phyloP scores from a whole-genome alignment of 2,329 filamentous ascomycete genomes.

The Aspergillus glaucus region DNA sequence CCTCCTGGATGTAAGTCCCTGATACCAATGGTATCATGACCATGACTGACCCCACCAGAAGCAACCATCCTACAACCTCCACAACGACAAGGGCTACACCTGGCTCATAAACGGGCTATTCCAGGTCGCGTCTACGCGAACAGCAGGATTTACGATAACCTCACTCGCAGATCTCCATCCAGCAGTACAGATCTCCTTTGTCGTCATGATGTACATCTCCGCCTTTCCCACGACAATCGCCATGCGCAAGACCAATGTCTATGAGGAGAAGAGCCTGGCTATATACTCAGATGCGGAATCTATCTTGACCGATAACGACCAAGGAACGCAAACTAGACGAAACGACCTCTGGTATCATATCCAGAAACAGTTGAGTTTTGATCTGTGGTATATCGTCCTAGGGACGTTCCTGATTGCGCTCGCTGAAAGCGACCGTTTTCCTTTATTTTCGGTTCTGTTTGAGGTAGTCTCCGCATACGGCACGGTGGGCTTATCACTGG shows the following conservation, averaged over 20 bases:
- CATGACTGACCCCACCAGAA: slow-evolving; percentile 36
- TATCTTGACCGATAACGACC: slow-evolving; percentile 29
- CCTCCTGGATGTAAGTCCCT: slow-evolving; percentile 67
- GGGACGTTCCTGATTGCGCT: slow-evolving; percentile 88
- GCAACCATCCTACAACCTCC: slow-evolving; percentile 60
- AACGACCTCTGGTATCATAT: slow-evolving; percentile 82
- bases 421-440: slow-evolving; percentile 66
- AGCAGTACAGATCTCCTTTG: slow-evolving; percentile 86
- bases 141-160: slow-evolving; percentile 79
- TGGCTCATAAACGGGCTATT: slow-evolving; percentile 80
- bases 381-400: slow-evolving; percentile 91
- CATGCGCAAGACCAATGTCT: slow-evolving; percentile 87
- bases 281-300: slow-evolving; percentile 59
- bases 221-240: slow-evolving; percentile 94
- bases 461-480: slow-evolving; percentile 85
- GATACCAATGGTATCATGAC: not conserved
- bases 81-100: slow-evolving; percentile 36
- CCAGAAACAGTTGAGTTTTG: slow-evolving; percentile 85
- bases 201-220: slow-evolving; percentile 99
- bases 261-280: slow-evolving; percentile 68
- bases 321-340: slow-evolving; percentile 43
- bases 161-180: slow-evolving; percentile 73
- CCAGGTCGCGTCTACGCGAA: slow-evolving; percentile 80
- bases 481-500: slow-evolving; percentile 80
- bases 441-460: slow-evolving; percentile 64